A percentile compares a stretch with the other conserved stretches of the same genome.
Evolutionary conservation across 169 alveolate species (phyloP).

Genomic region (Perkinsus chesapeaki): DNA sequence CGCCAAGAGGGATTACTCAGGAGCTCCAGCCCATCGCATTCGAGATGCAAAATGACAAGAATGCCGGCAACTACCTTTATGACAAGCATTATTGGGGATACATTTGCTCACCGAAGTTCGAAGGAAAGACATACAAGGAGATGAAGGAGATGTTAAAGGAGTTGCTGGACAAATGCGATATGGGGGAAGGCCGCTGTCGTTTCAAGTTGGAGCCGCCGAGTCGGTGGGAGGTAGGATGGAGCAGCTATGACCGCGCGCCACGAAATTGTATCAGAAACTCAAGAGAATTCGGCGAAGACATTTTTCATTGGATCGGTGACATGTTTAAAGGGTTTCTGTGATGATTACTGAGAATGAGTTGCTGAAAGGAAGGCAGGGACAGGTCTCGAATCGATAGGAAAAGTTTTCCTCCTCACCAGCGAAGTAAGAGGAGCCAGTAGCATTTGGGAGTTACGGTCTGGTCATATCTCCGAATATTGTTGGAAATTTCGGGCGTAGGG

Average conservation of each 20-base stretch:
- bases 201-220: background rate
- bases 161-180: background rate
- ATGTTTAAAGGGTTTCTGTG: background rate
- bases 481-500: too few species aligned
- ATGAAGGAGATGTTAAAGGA: background rate
- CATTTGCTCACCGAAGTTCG: background rate
- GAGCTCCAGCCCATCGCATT: background rate
- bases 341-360: background rate
- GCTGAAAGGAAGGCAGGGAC: too few species aligned
- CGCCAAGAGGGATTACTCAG: background rate
- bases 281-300: background rate
- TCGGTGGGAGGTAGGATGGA: background rate
- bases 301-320: background rate
- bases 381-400: too few species aligned
- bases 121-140: background rate
- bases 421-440: too few species aligned
- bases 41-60: background rate
- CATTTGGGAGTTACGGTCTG: too few species aligned
- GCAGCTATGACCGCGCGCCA: background rate
- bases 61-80: background rate
- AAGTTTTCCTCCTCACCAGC: too few species aligned
- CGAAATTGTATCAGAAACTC: background rate
- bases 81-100: background rate
- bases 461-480: too few species aligned
- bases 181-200: background rate